Evolutionary conservation across 2,329 filamentous ascomycete genomes (phyloP), one percentile per base, ranked within the genome.

Genomic region (Fusarium sp.): DNA sequence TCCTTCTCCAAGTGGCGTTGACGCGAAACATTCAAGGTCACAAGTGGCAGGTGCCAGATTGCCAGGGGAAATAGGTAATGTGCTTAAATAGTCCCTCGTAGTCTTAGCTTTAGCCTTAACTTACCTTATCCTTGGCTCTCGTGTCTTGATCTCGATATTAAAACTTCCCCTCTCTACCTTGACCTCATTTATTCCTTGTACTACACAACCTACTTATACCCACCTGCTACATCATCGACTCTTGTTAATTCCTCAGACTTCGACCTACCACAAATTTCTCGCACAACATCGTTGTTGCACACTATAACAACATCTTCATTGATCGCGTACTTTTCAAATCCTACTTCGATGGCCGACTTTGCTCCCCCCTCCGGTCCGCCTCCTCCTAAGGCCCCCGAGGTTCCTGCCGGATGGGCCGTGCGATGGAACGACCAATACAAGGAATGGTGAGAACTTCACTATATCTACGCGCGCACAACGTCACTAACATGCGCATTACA

Each of bases 351-450:
- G 88, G 83, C 84, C 73, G 86, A 90, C 71, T 89, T 86, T 79
- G 80, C 83, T 60, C 82, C 87, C 57, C 88, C 88, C 4, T 55
- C 82, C 29, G 88, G 87, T 29, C 88, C 88, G 50, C 87, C 88
- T 73, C 88, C 88, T 54, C 88, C 87, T 70, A 86, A 83, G 78
- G 87, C 88, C 3, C 94, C 93, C 5, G 92, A 93, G 77, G 83
- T 85, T 12, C 83, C 83, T 60, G 77, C 81, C 35, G 94, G 94
- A 76, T 98, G 94, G 93, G 91, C 93, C 78, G 92, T 92, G 15
- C 89, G 94, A 72, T 97, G 91, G 89, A 96, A 97, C 81, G 90
- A 92, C 0, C 91, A 96, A 78, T 97, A 97, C 85, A 92, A 92
- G 78, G 92, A 96, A 87, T 97, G 93, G 91, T 91, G 79, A 74